Conservation (phyloP, 108 stramenopile species). For the Discostella stelligeroides region DNA sequence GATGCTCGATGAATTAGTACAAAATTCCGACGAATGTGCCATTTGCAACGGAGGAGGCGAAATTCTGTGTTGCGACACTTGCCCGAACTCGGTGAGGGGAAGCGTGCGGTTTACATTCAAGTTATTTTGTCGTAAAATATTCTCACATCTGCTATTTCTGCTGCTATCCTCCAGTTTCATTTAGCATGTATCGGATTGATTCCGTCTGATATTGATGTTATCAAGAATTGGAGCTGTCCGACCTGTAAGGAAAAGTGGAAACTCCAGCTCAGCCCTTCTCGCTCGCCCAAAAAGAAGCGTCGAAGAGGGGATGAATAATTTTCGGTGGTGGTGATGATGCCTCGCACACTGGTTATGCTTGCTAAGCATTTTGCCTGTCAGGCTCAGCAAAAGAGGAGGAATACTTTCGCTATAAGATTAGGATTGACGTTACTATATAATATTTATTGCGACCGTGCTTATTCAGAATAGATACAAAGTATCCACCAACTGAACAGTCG, state of each 20-base stretch:
- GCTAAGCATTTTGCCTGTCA: no score
- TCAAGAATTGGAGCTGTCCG: conserved; percentile 8
- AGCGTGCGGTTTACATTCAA: neutral
- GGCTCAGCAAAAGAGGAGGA: no score
- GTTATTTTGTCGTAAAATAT: neutral
- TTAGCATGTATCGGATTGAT: neutral
- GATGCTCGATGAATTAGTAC: neutral
- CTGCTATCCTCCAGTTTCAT: neutral
- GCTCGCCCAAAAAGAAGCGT: neutral
- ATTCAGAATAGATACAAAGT: no score
- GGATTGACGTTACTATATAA: no score
- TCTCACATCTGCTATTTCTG: neutral
- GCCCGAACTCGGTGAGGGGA: neutral
- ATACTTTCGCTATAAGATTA: no score
- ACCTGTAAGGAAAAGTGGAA: neutral
- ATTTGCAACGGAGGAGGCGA: neutral
- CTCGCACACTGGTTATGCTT: no score
- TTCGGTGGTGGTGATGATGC: no score
- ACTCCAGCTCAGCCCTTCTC: neutral
- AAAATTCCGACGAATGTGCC: conserved; percentile 5
- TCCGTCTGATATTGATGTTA: neutral
- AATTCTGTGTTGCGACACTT: conserved; percentile 2
- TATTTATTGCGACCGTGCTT: no score
- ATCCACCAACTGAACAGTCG: no score
- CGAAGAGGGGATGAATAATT: neutral